Evolutionary conservation across 78 protist genomes (phyloP), one percentile per base, ranked within the genome.

Genomic region (Dictyostelium purpureum): DNA sequence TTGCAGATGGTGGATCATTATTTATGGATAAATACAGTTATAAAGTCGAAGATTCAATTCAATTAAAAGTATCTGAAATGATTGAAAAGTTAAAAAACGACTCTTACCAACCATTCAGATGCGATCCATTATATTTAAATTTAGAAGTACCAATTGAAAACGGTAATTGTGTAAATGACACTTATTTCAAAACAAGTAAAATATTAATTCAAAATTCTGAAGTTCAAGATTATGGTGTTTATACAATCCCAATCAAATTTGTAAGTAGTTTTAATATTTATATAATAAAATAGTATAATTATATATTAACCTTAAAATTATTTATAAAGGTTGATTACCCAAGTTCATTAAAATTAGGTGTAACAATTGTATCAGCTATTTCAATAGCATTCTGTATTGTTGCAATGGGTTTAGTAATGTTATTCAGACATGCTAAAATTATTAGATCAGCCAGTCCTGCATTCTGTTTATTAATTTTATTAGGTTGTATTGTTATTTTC

Each of bases 391-490:
- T 35, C 21, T 40, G 56, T 40, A 2, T 69, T 2, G 26, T 42
- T 21, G 21, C 56, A 21, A 69, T 69, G 76, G 21, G 24, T 21
- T 0, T 69, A n/a, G 76, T 69, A 2, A 12, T 66, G 1, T 4
- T 21, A 14, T 79, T 65, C 28, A 61, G 59, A 40, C 11, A 61
- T 28, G 67, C 88, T 2, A 79, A 66, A 70, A 45, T 79, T 18
- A 40, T 79, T 19, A 61, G 35, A 43, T 79, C 88, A 6, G 71
- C 88, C 11, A 79, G 88, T 66, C 88, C 88, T 31, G 31, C 43
- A 2, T 79, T 79, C 24, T 79, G 77, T 47, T 38, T 79, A 18
- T 21, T 24, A 18, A 79, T 79, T 47, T 11, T 79, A 14, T 40
- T 79, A 42, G 88, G 88, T 21, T 69, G 78, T 66, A 6, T 79